These are phyloP conservation scores for Lentinula aciculospora DNA, from an alignment of 768 basidiomycete genomes.

Conservation along the genomic window DNA sequence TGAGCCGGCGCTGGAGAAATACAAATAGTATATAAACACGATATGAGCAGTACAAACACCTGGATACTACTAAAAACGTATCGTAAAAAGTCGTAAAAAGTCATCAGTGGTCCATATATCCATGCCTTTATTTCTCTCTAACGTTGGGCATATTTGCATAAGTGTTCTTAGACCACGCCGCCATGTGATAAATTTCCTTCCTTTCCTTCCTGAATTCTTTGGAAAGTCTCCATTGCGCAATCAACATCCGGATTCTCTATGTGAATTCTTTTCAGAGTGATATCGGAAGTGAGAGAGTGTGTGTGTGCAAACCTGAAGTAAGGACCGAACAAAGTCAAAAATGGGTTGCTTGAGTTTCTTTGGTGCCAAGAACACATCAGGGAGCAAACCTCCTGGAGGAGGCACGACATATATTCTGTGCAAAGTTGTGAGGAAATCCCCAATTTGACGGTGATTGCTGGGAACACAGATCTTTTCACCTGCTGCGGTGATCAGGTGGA, in stretches of 20 bases:
- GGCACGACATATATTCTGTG: slow-evolving; percentile 1
- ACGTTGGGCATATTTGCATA: too few relatives aligned
- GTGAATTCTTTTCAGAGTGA: background rate
- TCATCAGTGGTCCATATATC: background rate
- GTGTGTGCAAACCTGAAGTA: background rate
- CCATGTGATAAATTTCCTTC: background rate
- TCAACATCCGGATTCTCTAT: background rate
- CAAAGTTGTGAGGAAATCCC: background rate
- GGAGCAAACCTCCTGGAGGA: background rate
- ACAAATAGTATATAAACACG: too few relatives aligned
- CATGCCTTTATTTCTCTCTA: background rate
- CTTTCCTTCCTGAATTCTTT: too few relatives aligned
- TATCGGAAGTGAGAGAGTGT: background rate
- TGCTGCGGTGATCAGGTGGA: background rate
- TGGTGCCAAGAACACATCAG: background rate
- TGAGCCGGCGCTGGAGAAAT: too few relatives aligned
- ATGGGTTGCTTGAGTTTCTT: background rate
- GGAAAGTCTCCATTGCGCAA: background rate
- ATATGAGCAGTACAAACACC: too few relatives aligned
- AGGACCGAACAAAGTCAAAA: background rate
- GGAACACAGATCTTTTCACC: background rate
- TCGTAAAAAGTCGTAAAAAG: background rate
- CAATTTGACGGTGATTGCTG: background rate
- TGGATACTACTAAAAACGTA: too few relatives aligned
- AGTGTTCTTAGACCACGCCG: too few relatives aligned